Percentiles rank a stretch among this genome's conserved stretches.
These are phyloP conservation scores for Setomelanomma holmii DNA, from an alignment of 2,329 filamentous ascomycete species.

Conservation along the genomic window DNA sequence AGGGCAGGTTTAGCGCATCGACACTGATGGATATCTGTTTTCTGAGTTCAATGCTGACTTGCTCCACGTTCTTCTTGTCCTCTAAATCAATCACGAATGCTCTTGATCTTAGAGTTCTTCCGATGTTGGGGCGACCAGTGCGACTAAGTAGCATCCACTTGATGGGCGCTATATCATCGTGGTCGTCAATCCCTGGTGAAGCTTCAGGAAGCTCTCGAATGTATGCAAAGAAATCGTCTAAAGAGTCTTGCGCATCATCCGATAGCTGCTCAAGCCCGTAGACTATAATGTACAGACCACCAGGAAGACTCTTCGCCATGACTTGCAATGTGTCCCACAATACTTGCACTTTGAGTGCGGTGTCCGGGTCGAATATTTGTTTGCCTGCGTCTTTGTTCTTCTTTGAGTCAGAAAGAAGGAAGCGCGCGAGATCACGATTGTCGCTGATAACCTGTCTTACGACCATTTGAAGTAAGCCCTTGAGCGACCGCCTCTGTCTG, in stretches of 20 bases:
- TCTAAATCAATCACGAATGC: constrained; percentile 26
- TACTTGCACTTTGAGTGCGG: constrained; percentile 17
- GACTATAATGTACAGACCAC: constrained; percentile 24
- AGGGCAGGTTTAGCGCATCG: constrained; percentile 19
- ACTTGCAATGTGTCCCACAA: constrained; percentile 28
- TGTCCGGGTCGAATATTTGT: constrained; percentile 24
- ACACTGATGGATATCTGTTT: constrained; percentile 23
- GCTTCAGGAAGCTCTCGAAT: constrained; percentile 10
- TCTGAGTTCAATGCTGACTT: constrained; percentile 25
- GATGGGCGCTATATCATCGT: constrained; percentile 10
- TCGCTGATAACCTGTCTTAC: constrained; percentile 26
- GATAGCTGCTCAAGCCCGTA: constrained; percentile 29
- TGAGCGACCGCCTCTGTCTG: constrained; percentile 21
- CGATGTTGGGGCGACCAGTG: constrained; percentile 27
- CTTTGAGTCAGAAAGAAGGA: constrained; percentile 27
- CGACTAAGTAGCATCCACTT: constrained; percentile 30
- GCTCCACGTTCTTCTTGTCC: constrained; percentile 19
- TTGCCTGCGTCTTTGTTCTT: constrained; percentile 21
- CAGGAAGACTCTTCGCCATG: constrained; percentile 17
- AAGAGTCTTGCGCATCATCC: constrained; percentile 16
- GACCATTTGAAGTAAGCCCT: constrained; percentile 21
- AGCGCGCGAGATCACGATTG: constrained; percentile 25
- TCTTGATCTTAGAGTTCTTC: constrained; percentile 18
- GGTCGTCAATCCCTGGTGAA: neutral
- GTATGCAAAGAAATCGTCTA: constrained; percentile 20